phyloP scores from a whole-genome alignment of 257 asterid species.

The Plectranthus barbatus region DNA sequence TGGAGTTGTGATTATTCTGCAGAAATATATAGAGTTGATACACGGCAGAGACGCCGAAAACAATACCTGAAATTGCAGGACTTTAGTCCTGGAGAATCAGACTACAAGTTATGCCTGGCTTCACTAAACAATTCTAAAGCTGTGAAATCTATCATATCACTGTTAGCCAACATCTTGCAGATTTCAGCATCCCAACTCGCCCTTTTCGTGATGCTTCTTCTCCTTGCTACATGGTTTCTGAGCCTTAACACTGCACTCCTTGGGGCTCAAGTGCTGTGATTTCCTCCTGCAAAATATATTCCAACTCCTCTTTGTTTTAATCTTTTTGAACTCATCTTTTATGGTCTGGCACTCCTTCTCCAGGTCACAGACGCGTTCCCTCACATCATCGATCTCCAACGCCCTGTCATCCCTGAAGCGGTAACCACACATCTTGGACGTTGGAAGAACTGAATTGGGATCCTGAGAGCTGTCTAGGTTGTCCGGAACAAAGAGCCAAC shows the following conservation, averaged over 20 bases:
- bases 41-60: no score
- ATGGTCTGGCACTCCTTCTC: constrained; percentile 78
- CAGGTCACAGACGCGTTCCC: constrained; percentile 62
- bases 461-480: constrained; percentile 55
- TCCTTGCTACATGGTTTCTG: background rate
- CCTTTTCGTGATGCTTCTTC: constrained; percentile 2
- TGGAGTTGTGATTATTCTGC: no score
- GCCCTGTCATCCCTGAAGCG: constrained; percentile 17
- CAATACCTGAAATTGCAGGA: no score
- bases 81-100: background rate
- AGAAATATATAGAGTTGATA: no score
- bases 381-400: constrained; percentile 47
- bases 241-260: constrained; percentile 11
- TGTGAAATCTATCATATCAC: no score
- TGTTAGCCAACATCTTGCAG: no score
- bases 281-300: constrained; percentile 69
- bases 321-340: constrained; percentile 63
- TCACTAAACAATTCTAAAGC: background rate
- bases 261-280: constrained; percentile 17
- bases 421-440: constrained; percentile 24
- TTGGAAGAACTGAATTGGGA: constrained; percentile 30
- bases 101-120: background rate
- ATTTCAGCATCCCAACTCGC: background rate
- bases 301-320: constrained; percentile 64
- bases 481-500: constrained; percentile 81